Evolutionary conservation across 768 basidiomycete genomes (phyloP).

Genomic region (Pleurotus tuber-regium): DNA sequence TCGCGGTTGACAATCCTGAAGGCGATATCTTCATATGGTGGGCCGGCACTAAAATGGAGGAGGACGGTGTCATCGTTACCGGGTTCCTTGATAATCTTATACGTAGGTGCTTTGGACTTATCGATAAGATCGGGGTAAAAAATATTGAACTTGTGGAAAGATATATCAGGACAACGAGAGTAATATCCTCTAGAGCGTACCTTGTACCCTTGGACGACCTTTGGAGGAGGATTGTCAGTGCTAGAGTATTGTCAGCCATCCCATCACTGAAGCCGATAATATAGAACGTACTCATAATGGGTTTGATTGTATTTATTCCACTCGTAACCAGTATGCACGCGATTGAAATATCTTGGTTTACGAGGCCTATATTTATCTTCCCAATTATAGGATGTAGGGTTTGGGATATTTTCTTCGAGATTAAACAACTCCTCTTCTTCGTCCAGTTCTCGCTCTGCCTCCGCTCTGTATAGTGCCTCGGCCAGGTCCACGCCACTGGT

Average conservation of each 20-base stretch:
- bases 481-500: constrained; percentile 71
- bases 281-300: constrained; percentile 88
- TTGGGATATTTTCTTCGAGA: constrained; percentile 81
- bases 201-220: constrained; percentile 99
- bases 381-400: constrained; percentile 92
- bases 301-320: constrained; percentile 99
- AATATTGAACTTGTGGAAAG: constrained; percentile 72
- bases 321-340: constrained; percentile 98
- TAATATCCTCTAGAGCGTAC: constrained; percentile 30
- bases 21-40: constrained; percentile 98
- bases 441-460: constrained; percentile 90
- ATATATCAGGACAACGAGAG: constrained; percentile 5
- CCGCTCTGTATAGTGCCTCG: constrained; percentile 87
- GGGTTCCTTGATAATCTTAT: constrained; percentile 90
- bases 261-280: constrained; percentile 1
- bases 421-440: constrained; percentile 97
- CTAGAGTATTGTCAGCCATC: constrained; percentile 37
- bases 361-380: constrained; percentile 97
- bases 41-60: constrained; percentile 92
- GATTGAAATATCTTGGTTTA: constrained; percentile 97
- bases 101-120: constrained; percentile 95
- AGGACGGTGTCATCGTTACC: constrained; percentile 95
- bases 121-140: constrained; percentile 99
- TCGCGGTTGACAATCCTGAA: constrained; percentile 97
- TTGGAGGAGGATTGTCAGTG: constrained; percentile 97